Conservation (phyloP, 352 stramenopile species). For the Lagenidium sp. region DNA sequence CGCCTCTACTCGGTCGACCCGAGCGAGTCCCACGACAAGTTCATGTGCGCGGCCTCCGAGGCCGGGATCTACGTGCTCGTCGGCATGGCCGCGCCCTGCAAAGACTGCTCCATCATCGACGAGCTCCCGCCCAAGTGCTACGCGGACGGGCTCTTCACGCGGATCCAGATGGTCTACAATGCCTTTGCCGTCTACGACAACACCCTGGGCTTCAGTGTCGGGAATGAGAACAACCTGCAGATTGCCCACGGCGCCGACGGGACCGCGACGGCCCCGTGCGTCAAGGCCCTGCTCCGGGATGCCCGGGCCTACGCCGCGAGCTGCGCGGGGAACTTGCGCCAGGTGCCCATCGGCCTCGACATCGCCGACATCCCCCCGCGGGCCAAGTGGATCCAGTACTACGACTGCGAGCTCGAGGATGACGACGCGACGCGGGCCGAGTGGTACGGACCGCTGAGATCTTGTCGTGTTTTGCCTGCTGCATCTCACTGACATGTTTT, state of each 20-base stretch:
- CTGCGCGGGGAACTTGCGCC: slow-evolving; percentile 27
- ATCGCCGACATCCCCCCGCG: slow-evolving; percentile 48
- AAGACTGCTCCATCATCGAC: slow-evolving; percentile 41
- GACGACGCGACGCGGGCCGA: slow-evolving; percentile 44
- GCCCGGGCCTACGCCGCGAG: slow-evolving; percentile 35
- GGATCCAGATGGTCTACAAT: slow-evolving; percentile 57
- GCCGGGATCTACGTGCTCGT: slow-evolving; percentile 68
- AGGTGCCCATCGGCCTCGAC: slow-evolving; percentile 56
- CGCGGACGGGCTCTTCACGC: slow-evolving; percentile 33
- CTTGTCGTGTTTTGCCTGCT: not conserved
- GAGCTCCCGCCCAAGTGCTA: slow-evolving; percentile 36
- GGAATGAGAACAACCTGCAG: slow-evolving; percentile 51
- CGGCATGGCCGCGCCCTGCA: slow-evolving; percentile 47
- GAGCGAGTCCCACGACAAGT: slow-evolving; percentile 54
- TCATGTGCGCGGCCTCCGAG: slow-evolving; percentile 64
- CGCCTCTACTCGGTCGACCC: slow-evolving; percentile 61
- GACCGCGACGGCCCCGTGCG: slow-evolving; percentile 31
- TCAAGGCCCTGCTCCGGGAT: slow-evolving; percentile 59
- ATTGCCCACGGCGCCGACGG: slow-evolving; percentile 16
- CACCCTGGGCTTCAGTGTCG: slow-evolving; percentile 23
- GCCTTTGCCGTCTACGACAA: slow-evolving; percentile 71
- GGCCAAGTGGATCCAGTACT: slow-evolving; percentile 46
- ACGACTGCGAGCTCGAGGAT: slow-evolving; percentile 40
- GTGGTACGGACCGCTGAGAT: slow-evolving; percentile 16
- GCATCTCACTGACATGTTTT: not conserved